phyloP scores from a whole-genome alignment of 805 yeast genomes.

The Lachancea sp. region DNA sequence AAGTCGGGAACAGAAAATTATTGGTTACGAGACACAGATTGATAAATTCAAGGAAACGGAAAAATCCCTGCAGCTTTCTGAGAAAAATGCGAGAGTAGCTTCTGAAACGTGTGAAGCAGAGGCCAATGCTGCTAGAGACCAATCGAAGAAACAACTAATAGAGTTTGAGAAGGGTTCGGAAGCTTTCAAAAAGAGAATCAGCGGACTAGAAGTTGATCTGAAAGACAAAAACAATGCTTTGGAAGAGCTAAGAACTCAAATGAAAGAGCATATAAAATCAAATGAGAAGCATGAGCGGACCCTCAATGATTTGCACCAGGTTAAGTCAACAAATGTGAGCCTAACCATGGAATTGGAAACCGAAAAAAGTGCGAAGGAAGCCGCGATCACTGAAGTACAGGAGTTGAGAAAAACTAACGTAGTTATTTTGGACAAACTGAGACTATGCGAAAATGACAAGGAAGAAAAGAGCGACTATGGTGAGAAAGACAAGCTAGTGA shows the following conservation, averaged over 20 bases:
- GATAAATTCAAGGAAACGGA: not conserved
- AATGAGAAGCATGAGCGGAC: not conserved
- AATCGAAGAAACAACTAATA: not conserved
- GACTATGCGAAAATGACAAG: conserved; percentile 4
- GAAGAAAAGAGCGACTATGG: conserved; percentile 4
- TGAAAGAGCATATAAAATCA: not conserved
- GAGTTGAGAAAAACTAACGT: not conserved
- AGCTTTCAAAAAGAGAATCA: not conserved
- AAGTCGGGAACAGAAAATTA: not conserved
- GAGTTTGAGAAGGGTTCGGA: not conserved
- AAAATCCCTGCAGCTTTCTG: not conserved
- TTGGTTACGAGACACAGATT: not conserved
- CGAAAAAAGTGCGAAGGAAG: not conserved
- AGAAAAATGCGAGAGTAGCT: not conserved
- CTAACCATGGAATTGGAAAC: not conserved
- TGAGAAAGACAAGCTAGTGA: conserved; percentile 3
- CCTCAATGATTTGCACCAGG: not conserved
- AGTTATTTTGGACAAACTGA: not conserved
- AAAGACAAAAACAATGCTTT: not conserved
- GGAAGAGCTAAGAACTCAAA: not conserved
- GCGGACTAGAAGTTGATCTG: not conserved
- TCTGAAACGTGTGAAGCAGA: not conserved
- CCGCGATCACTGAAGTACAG: not conserved
- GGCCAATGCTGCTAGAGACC: not conserved
- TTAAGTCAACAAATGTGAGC: not conserved